Evolutionary conservation across 345 rosid species (phyloP), one percentile per base, ranked within the genome.

Genomic region (Cardamine resedifolia): DNA sequence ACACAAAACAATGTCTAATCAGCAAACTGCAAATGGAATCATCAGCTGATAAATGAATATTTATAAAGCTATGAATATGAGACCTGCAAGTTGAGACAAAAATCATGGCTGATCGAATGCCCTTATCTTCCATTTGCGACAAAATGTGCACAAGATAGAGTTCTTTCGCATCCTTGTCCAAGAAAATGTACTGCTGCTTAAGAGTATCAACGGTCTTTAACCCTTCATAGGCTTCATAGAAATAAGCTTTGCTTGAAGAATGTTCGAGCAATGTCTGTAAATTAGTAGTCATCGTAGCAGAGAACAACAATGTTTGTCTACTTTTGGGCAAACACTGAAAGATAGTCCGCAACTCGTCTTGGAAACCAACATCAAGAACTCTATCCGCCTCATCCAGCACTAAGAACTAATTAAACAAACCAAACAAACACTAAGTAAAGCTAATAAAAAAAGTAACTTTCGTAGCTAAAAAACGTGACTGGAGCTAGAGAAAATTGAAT

Each of bases 301-400:
- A 94, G 82, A 94, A 94, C 74, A 94, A 73, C 60, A 94, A 74
- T 7, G 95, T 94, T 72, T 94, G 98, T 47, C 97, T 78, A 57
- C 28, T 83, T 75, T 89, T 83, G 6, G 97, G 99, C 75, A 91
- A 65, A 76, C 90, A 87, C 39, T 82, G 81, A 48, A 95, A 95
- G 7, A 95, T 68, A 0, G 80, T 84, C 26, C 86, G 78, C 64
- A 95, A 57, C 71, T 91, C 99, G 72, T 87, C 98, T 77, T 95
- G 89, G 79, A 95, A 95, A 39, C 99, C 98, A 75, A 81, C 92
- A 80, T 95, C 99, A 83, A 95, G 82, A 50, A 95, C 94, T 84
- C 98, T 84, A 77, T 95, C 99, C 10, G 99, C 98, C 77, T 95
- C 99, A 43, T 95, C 99, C 85, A 95, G 74, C 63, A 95, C 97